Percentiles rank a stretch among this genome's conserved stretches.
Evolutionary conservation across 129 eudicot genomes (phyloP).

Genomic region (Pittosporum tobira): DNA sequence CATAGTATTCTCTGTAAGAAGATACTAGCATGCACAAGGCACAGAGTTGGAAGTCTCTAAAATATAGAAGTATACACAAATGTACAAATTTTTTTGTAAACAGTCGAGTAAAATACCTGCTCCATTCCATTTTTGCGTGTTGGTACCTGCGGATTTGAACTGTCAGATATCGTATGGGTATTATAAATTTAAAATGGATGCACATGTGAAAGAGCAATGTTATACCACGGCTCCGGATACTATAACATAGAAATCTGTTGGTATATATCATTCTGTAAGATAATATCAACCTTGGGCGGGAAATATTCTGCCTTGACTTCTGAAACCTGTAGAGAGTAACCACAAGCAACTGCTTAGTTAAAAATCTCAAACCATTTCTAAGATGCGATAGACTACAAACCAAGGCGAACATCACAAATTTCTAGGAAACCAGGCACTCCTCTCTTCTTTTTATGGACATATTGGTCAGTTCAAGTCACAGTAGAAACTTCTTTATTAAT

Average conservation of each 20-base stretch:
- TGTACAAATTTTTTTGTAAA: too few species aligned
- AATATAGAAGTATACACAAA: too few species aligned
- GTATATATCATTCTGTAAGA: slow-evolving; percentile 77
- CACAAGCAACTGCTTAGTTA: not conserved
- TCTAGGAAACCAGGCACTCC: too few species aligned
- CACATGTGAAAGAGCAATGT: slow-evolving; percentile 6
- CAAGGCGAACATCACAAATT: too few species aligned
- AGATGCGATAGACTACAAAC: too few species aligned
- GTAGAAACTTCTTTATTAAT: too few species aligned
- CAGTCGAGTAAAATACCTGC: slow-evolving; percentile 55
- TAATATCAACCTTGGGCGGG: slow-evolving; percentile 81
- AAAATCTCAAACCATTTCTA: too few species aligned
- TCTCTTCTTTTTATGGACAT: too few species aligned
- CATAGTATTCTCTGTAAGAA: not conserved
- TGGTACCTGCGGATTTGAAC: slow-evolving; percentile 43
- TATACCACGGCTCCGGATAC: slow-evolving; percentile 78
- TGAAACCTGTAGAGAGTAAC: slow-evolving; percentile 37
- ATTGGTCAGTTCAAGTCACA: too few species aligned
- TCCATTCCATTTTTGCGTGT: slow-evolving; percentile 55
- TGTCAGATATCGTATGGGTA: slow-evolving; percentile 19
- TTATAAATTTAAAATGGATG: not conserved
- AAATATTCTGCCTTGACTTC: slow-evolving; percentile 79
- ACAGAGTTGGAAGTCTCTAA: not conserved
- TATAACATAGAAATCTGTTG: slow-evolving; percentile 76
- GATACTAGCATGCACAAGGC: too few species aligned